Base-by-base conservation (phyloP, 2,329 filamentous ascomycete species). In the Akanthomyces dipterigenus region DNA sequence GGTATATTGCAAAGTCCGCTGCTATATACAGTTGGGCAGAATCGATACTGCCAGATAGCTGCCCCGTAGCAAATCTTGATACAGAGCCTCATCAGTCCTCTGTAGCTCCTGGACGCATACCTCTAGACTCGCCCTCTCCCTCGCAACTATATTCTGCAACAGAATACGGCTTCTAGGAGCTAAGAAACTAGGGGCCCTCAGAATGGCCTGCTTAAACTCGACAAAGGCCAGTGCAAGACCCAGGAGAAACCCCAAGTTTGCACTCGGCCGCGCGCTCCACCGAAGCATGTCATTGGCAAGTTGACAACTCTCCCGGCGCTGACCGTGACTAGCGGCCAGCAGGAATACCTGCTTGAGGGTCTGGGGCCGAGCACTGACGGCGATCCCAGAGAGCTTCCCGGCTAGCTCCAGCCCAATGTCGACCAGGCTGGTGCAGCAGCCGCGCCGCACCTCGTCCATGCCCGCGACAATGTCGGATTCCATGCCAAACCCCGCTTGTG, bases 381-480 rank as follows among this genome's bases (percentile, higher is more conserved):
- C 48, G 8, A 31, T 16, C 1, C 8, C 6, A 38, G 57, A 36
- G 24, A 43, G 36, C 3, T 50, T 36, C 12, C 38, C 5, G n/a
- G 26, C 43, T 5, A 60, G 40, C 31, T 60, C 57, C 24, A 60
- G 57, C 34, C 57, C 57, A 7, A 60, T 55, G 20, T 55, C 53
- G 24, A 55, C 53, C 24, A 55, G 38, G 11, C 53, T 51, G 28
- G 57, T 38, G 36, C 34, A 46, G 20, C 5, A 22, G n/a, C 38
- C 22, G 7, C 38, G 38, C 9, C 49, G 46, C 46, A 42, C 40
- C 20, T 60, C 49, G n/a, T 60, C 57, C 57, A 60, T 60, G 11
- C 57, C 57, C 36, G 57, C 34, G 40, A 60, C 57, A 16, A 50
- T 43, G n/a, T 60, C 49, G 0, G n/a, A 14, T 54, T 60, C 57